Base-by-base conservation (phyloP, 257 asterid species). In the Penstemon newberryi region DNA sequence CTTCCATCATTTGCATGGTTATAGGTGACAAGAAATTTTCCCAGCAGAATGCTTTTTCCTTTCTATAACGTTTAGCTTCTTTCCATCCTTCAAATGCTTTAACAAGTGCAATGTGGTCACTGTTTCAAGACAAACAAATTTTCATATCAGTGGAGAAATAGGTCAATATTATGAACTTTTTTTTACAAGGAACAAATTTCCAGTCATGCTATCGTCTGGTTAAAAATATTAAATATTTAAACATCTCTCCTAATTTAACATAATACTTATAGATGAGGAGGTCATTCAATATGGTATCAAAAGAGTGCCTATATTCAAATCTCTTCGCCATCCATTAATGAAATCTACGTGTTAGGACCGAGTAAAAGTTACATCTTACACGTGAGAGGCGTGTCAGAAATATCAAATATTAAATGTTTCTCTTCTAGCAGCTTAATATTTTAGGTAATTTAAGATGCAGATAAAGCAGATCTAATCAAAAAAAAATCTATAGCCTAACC, bases 1-100 rank as follows among this genome's bases (percentile, higher is more conserved):
- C 94, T 58, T 83, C 96, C 78, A 93, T 84, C 97, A 88, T 86
- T 72, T 87, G 95, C 87, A 93, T 73, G 77, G 99, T 84, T 38
- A 72, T 73, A 36, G 94, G 90, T 60, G 99, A 93, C 44, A 93
- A 84, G 70, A 82, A 93, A 76, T 93, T 86, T 55, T 87, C 96
- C 99, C 97, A 88, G 66, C 97, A 93, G 81, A 84, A 90, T 4
- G 84, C 47, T 72, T 78, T 87, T 70, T 87, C 99, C 11, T 75
- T 78, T 60, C 87, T 84, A 10, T 75, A 53, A 7, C 81, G 81
- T 78, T 85, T 90, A 49, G 97, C 97, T 25, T 80, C 93, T 74
- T 79, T 85, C 99, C 99, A 93, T 64, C 91, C 96, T 80, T 93
- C 96, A 79, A 77, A 93, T 76, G 99, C 99, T 82, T 90, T 88